Conservation (phyloP, 257 asterid genomes). For the Nicotiana undulata region DNA sequence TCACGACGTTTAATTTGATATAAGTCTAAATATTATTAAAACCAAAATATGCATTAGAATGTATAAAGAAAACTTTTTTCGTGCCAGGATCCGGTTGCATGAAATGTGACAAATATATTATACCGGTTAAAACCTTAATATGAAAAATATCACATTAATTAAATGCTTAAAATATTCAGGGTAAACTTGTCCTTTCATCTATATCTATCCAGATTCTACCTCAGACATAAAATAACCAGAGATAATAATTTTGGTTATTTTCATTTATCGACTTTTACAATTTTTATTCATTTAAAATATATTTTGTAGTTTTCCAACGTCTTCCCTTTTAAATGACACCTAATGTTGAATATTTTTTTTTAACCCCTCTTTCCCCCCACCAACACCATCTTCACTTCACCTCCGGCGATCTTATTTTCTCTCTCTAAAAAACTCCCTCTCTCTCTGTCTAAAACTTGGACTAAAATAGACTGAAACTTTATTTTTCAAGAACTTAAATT, state of each 20-base stretch:
- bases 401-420: slow-evolving; percentile 18
- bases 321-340: slow-evolving; percentile 55
- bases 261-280: background rate
- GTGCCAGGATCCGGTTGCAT: too few relatives aligned
- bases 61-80: too few relatives aligned
- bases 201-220: background rate
- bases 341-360: slow-evolving; percentile 30
- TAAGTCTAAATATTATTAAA: too few relatives aligned
- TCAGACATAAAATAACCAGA: background rate
- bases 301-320: slow-evolving; percentile 60
- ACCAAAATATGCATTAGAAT: too few relatives aligned
- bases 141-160: too few relatives aligned
- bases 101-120: too few relatives aligned
- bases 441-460: background rate
- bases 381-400: slow-evolving; percentile 17
- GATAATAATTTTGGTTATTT: slow-evolving; percentile 9
- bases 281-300: background rate
- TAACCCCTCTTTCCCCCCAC: slow-evolving; percentile 8
- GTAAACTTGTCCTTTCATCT: too few relatives aligned
- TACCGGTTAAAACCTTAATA: too few relatives aligned
- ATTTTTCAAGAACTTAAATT: slow-evolving; percentile 9
- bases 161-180: too few relatives aligned
- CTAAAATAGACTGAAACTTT: background rate
- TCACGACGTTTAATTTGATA: too few relatives aligned
- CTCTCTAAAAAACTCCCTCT: background rate